These are phyloP conservation scores for Colletotrichum incanum DNA, from an alignment of 2,329 filamentous ascomycete genomes.

Conservation along the genomic window DNA sequence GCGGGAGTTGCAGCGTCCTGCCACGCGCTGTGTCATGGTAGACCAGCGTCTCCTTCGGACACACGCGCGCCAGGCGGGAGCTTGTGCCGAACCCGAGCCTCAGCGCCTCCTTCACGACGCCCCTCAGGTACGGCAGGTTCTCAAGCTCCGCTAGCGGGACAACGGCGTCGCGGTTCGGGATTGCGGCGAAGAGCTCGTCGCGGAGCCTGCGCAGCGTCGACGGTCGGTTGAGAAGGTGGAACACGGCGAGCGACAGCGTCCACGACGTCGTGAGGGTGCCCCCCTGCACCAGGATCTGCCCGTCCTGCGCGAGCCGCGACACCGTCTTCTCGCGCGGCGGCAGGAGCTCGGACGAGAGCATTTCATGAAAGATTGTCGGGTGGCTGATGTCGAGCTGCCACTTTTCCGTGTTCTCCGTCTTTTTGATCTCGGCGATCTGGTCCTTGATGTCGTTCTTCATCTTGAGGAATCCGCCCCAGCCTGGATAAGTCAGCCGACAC, in stretches of 20 bases:
- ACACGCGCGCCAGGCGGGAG: conserved; percentile 64
- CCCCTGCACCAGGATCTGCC: conserved; percentile 56
- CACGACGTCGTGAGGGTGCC: conserved; percentile 59
- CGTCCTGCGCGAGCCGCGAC: conserved; percentile 56
- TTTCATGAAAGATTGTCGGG: conserved; percentile 56
- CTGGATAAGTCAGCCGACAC: conserved; percentile 44
- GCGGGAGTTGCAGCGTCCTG: conserved; percentile 51
- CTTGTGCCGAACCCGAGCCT: conserved; percentile 64
- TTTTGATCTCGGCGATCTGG: conserved; percentile 55
- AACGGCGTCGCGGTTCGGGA: conserved; percentile 50
- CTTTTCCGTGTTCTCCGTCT: conserved; percentile 52
- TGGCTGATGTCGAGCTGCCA: conserved; percentile 54
- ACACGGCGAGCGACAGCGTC: conserved; percentile 53
- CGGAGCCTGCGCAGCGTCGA: conserved; percentile 51
- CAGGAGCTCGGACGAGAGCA: conserved; percentile 52
- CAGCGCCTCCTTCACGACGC: conserved; percentile 67
- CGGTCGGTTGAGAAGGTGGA: conserved; percentile 54
- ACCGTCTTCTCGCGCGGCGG: conserved; percentile 54
- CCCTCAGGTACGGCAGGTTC: conserved; percentile 61
- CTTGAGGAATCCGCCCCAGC: conserved; percentile 56
- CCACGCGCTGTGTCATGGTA: conserved; percentile 49
- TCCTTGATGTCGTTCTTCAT: conserved; percentile 57
- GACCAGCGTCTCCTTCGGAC: conserved; percentile 55
- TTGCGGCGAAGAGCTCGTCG: conserved; percentile 55
- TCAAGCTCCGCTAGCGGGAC: conserved; percentile 51